phyloP scores from a whole-genome alignment of 2,329 filamentous ascomycete genomes.

The Aureobasidium mangrovei region DNA sequence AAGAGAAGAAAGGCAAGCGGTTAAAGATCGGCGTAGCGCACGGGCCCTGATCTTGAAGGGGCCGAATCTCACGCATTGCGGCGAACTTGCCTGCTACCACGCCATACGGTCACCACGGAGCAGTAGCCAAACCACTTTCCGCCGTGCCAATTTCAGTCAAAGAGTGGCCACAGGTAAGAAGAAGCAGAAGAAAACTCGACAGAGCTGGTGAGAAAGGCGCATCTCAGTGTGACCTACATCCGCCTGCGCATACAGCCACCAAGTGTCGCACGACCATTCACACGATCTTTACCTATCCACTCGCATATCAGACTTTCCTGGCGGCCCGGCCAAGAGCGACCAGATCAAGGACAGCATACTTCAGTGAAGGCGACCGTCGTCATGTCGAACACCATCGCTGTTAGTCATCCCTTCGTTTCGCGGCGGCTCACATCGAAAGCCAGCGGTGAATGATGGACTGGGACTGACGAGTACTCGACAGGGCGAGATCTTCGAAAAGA shows the following conservation, averaged over 20 bases:
- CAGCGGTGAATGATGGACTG: not conserved
- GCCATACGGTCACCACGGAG: constrained; percentile 6
- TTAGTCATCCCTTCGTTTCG: constrained; percentile 12
- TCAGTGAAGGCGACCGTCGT: not conserved
- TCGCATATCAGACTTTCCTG: not conserved
- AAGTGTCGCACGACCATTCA: not conserved
- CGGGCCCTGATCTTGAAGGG: constrained; percentile 2
- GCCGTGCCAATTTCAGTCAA: not conserved
- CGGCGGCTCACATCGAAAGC: not conserved
- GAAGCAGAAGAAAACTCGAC: not conserved
- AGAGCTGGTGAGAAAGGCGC: not conserved
- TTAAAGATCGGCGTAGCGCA: not conserved
- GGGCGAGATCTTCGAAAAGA: constrained; percentile 79
- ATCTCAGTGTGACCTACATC: not conserved
- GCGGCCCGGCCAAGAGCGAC: not conserved
- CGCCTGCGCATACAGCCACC: not conserved
- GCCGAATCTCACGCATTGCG: constrained; percentile 9
- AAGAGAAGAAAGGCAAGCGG: not conserved
- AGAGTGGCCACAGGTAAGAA: not conserved
- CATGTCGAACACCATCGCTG: constrained; percentile 18
- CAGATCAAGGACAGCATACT: not conserved
- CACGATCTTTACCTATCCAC: not conserved
- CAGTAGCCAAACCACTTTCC: not conserved
- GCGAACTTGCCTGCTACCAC: constrained; percentile 14
- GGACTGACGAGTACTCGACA: constrained; percentile 23